Base-by-base conservation (phyloP, 495 filamentous ascomycete species). In the Cercophora sp. region DNA sequence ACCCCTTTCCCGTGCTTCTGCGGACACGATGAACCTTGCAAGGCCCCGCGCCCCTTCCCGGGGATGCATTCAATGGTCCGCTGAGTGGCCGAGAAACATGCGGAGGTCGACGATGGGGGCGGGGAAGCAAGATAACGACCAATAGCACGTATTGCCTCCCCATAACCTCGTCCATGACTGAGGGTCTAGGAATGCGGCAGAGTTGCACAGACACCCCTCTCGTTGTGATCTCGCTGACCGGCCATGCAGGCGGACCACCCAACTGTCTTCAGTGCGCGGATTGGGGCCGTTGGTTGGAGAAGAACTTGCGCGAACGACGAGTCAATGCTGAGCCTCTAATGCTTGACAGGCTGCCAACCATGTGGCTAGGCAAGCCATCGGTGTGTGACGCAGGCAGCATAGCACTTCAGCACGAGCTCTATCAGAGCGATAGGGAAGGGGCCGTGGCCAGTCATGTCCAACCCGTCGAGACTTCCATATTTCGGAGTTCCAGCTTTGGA, bases 331-430 rank as follows among this genome's bases (percentile, higher is more conserved):
- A 27, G n/a, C 25, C 8, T 31, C 22, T 27, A 27, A 16, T 11
- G 25, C 10, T 47, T 29, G 44, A 47, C 44, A 32, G 44, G 44
- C 44, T 15, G 44, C 41, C 19, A 34, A 27, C 44, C 44, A 47
- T 34, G 26, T 47, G 26, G 44, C 22, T 24, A 32, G 29, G 8
- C 13, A 13, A 6, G 41, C 41, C 19, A 44, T 26, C 10, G 13
- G 41, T 26, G 43, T 15, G 43, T 46, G 15, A 27, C 25, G 34
- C 25, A 16, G 27, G 40, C 40, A 22, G 20, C 40, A 24, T 25
- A 2, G 22, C 5, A 43, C n/a, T n/a, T n/a, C n/a, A n/a, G n/a
- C n/a, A n/a, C n/a, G n/a, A n/a, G n/a, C n/a, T n/a, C n/a, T n/a
- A n/a, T n/a, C n/a, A n/a, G n/a, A n/a, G n/a, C n/a, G n/a, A n/a